Evolutionary conservation across 352 stramenopile genomes (phyloP).

Genomic region (Globisporangium middletonii): DNA sequence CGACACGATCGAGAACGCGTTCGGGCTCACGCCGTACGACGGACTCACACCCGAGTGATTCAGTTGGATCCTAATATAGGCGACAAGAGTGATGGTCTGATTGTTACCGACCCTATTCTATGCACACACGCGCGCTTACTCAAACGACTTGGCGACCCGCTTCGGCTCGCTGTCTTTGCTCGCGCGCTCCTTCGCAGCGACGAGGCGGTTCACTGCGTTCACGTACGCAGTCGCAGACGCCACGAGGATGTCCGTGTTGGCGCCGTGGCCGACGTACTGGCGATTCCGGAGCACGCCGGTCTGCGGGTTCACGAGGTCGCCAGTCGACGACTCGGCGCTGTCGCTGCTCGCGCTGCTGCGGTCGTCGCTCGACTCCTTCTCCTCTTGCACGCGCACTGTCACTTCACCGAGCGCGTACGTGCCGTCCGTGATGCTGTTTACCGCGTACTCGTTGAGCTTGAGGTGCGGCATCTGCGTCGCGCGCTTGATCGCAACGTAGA

Average conservation of each 20-base stretch:
- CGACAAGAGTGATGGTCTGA: background rate
- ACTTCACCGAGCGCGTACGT: conserved; percentile 84
- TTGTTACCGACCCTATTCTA: background rate
- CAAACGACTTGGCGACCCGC: conserved; percentile 19
- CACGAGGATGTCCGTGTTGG: conserved; percentile 88
- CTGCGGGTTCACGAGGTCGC: conserved; percentile 82
- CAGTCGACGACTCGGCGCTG: conserved; percentile 14
- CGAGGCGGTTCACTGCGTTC: conserved; percentile 82
- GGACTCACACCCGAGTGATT: conserved; percentile 57
- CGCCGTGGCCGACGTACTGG: conserved; percentile 86
- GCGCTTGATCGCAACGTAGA: conserved; percentile 84
- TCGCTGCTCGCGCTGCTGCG: conserved; percentile 24
- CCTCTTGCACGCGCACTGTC: conserved; percentile 76
- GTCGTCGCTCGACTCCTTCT: conserved; percentile 33
- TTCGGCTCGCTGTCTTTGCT: conserved; percentile 17
- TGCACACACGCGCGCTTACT: conserved; percentile 6
- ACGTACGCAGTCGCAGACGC: conserved; percentile 85
- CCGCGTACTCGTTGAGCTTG: conserved; percentile 84
- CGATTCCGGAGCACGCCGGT: conserved; percentile 71
- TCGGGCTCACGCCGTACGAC: conserved; percentile 91
- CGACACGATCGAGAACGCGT: conserved; percentile 92
- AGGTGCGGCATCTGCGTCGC: conserved; percentile 76
- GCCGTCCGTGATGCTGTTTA: conserved; percentile 86
- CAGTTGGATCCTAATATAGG: background rate
- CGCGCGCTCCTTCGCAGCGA: conserved; percentile 59